These are phyloP conservation scores for Mycena citricolor DNA, from an alignment of 1,284 basidiomycete genomes.

Conservation along the genomic window DNA sequence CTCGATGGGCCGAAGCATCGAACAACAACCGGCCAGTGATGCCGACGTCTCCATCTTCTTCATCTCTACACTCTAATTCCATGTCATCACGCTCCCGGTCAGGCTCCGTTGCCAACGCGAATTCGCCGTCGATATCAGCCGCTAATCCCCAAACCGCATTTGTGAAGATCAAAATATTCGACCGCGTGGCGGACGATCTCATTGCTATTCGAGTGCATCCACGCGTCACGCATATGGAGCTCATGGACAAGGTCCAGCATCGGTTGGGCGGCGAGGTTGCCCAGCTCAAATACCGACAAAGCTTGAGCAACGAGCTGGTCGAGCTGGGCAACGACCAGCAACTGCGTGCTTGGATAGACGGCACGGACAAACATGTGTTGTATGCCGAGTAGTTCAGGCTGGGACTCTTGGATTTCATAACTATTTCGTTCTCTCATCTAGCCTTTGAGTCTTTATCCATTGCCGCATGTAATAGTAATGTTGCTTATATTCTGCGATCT, in stretches of 20 bases:
- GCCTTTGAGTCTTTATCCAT: slow-evolving; percentile 1
- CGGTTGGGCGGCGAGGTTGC: slow-evolving; percentile 79
- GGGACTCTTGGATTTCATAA: too few species aligned
- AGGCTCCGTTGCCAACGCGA: slow-evolving; percentile 43
- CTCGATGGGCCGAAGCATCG: slow-evolving; percentile 19
- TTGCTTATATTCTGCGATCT: slow-evolving; percentile 17
- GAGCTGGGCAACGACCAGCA: slow-evolving; percentile 71
- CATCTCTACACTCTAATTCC: slow-evolving; percentile 16
- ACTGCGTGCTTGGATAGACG: slow-evolving; percentile 79
- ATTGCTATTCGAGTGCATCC: slow-evolving; percentile 98
- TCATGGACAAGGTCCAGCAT: slow-evolving; percentile 89
- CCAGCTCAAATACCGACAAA: slow-evolving; percentile 74
- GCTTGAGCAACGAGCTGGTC: slow-evolving; percentile 62
- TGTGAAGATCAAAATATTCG: slow-evolving; percentile 98
- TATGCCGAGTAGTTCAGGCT: slow-evolving; percentile 83
- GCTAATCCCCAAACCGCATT: slow-evolving; percentile 80
- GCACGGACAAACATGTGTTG: slow-evolving; percentile 84
- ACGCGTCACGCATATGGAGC: slow-evolving; percentile 79
- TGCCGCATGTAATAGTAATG: slow-evolving; percentile 18
- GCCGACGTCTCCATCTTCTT: slow-evolving; percentile 17
- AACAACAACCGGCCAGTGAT: slow-evolving; percentile 13
- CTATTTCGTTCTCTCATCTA: background rate
- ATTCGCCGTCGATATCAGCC: slow-evolving; percentile 71
- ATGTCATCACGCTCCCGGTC: slow-evolving; percentile 31
- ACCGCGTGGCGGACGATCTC: slow-evolving; percentile 87